Evolutionary conservation across 2,329 filamentous ascomycete genomes (phyloP), one percentile per base, ranked within the genome.

Genomic region (Arthrobotrys megalospora): DNA sequence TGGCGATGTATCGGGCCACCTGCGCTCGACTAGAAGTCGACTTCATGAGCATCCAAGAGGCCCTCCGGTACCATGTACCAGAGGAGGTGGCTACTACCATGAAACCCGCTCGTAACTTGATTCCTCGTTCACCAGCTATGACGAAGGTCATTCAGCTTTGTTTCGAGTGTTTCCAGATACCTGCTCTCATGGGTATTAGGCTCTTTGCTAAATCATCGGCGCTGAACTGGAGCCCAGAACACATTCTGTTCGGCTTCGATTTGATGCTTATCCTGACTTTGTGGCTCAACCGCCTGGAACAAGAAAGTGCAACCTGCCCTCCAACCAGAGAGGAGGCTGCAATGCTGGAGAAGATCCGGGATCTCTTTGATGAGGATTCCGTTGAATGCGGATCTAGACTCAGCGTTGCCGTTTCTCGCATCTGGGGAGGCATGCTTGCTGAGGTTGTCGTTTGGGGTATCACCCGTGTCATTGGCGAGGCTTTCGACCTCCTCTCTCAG

Each of bases 371-470:
- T 82, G 95, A 96, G 83, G 94, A 98, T 83, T 90, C 93, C 67
- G 91, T 95, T 76, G 93, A 96, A 82, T 88, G 90, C 24, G 91
- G 91, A 80, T 88, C 90, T 65, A 94, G 96, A 84, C 87, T 99
- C 81, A 97, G 95, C 87, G 96, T 94, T n/a, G 93, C 93, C 65
- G 95, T 99, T 50, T 94, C 95, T 80, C 91, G 93, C 82, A 90
- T 98, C 53, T 99, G 96, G 96, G 96, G 95, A 82, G 95, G 93
- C 80, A 97, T 98, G 92, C 91, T 98, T 80, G 96, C 98, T 84
- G 96, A 97, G 86, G 96, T 98, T 80, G 95, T 98, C 81, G 96
- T 99, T 79, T 98, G 96, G 96, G 96, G 96, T 94, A 95, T 96
- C 83, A 95, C 93, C 82, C 94, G 96, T 84, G 90, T 98, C 63